phyloP scores from a whole-genome alignment of 495 filamentous ascomycete species.

The Elasticomyces elasticus region DNA sequence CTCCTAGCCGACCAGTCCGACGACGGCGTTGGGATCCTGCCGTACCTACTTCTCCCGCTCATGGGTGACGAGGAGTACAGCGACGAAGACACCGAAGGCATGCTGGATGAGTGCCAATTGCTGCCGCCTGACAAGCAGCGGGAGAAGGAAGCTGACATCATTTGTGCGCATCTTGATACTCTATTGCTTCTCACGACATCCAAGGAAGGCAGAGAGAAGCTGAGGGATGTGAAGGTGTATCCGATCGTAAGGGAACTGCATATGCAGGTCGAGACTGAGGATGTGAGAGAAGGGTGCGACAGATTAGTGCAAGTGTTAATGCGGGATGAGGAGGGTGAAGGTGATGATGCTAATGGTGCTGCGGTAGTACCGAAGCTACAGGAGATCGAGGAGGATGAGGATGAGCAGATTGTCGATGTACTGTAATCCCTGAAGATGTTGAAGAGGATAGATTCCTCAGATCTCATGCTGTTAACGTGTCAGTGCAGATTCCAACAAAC shows the following conservation, averaged over 20 bases:
- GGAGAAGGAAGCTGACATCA: slow-evolving; percentile 62
- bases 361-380: slow-evolving; percentile 16
- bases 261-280: slow-evolving; percentile 65
- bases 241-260: slow-evolving; percentile 83
- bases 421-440: neutral
- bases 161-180: slow-evolving; percentile 81
- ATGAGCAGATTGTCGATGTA: slow-evolving; percentile 40
- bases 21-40: slow-evolving; percentile 68
- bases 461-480: too few species aligned
- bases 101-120: slow-evolving; percentile 81
- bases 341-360: slow-evolving; percentile 21
- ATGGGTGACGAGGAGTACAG: slow-evolving; percentile 48
- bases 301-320: slow-evolving; percentile 85
- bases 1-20: slow-evolving; percentile 42
- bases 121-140: slow-evolving; percentile 78
- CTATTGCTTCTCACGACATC: slow-evolving; percentile 74
- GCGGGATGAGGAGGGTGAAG: slow-evolving; percentile 56
- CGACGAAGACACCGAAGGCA: slow-evolving; percentile 60
- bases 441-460: too few species aligned
- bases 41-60: slow-evolving; percentile 71
- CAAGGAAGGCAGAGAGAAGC: slow-evolving; percentile 56
- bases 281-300: slow-evolving; percentile 75
- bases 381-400: slow-evolving; percentile 33
- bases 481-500: too few species aligned
- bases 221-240: slow-evolving; percentile 74